Conservation (phyloP, 805 yeast species). For the Yarrowia sp. region DNA sequence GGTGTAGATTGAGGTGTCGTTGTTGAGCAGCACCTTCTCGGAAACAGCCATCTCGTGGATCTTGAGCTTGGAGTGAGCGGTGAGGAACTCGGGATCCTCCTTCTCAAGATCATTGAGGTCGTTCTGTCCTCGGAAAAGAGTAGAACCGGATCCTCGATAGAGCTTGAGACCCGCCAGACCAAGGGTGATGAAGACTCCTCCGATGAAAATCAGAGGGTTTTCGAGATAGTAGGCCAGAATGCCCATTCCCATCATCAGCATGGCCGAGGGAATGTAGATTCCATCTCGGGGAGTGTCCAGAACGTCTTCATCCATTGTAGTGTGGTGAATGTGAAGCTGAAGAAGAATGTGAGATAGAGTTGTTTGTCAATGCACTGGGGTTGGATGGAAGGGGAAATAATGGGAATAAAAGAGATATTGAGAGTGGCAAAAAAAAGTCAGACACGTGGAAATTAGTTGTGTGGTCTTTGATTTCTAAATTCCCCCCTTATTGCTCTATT, state of each 20-base stretch:
- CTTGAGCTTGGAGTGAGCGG: conserved; percentile 25
- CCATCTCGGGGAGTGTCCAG: conserved; percentile 33
- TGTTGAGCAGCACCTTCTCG: conserved; percentile 26
- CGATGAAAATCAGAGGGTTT: conserved; percentile 30
- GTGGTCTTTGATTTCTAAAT: fast-evolving
- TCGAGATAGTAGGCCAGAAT: conserved; percentile 25
- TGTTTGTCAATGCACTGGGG: not conserved
- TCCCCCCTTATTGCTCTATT: not conserved
- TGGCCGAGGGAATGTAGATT: conserved; percentile 36
- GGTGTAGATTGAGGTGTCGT: conserved; percentile 34
- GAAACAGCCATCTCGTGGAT: conserved; percentile 21
- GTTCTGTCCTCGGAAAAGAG: conserved; percentile 27
- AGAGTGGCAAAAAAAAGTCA: no score
- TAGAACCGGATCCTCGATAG: conserved; percentile 25
- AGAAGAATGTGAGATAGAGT: conserved; percentile 3
- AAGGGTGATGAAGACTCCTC: conserved; percentile 26
- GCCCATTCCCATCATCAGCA: conserved; percentile 30
- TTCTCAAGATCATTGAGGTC: conserved; percentile 35
- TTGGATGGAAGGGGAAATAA: not conserved
- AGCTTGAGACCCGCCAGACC: conserved; percentile 35
- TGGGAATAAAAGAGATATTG: not conserved
- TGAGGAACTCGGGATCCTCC: conserved; percentile 18
- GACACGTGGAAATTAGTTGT: not conserved
- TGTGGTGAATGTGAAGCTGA: conserved; percentile 1
- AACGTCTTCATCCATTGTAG: conserved; percentile 33